These are phyloP conservation scores for Herpetospermum pedunculosum DNA, from an alignment of 306 rosid genomes.

Conservation along the genomic window DNA sequence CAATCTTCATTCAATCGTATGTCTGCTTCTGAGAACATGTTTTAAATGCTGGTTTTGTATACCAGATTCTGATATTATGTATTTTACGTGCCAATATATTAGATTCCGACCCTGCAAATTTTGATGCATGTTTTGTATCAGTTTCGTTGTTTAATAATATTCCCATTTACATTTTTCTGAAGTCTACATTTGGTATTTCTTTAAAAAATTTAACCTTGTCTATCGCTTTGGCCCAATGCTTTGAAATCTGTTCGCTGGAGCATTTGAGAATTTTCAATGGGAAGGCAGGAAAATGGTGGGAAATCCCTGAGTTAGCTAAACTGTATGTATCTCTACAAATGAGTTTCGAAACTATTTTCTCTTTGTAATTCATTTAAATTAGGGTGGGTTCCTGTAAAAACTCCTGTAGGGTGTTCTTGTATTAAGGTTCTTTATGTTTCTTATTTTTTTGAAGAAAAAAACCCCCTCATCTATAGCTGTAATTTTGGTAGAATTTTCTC, in stretches of 20 bases:
- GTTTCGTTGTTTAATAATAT: background rate
- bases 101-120: background rate
- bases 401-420: background rate
- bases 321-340: background rate
- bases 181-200: background rate
- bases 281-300: background rate
- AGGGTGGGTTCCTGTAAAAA: background rate
- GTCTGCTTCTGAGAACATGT: background rate
- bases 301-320: background rate
- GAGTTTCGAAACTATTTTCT: background rate
- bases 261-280: background rate
- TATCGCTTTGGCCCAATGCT: background rate
- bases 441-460: background rate
- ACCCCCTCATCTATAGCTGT: background rate
- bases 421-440: background rate
- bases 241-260: background rate
- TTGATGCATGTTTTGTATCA: background rate
- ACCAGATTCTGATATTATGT: background rate
- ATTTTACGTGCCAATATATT: background rate
- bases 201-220: too few relatives aligned
- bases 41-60: background rate
- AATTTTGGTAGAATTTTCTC: background rate
- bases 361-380: too few relatives aligned
- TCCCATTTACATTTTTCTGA: background rate
- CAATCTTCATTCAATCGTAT: background rate